Percentiles rank a stretch among this genome's conserved stretches.
phyloP scores from a whole-genome alignment of 1,284 basidiomycete genomes.

The Sanghuangporus sanghuang region DNA sequence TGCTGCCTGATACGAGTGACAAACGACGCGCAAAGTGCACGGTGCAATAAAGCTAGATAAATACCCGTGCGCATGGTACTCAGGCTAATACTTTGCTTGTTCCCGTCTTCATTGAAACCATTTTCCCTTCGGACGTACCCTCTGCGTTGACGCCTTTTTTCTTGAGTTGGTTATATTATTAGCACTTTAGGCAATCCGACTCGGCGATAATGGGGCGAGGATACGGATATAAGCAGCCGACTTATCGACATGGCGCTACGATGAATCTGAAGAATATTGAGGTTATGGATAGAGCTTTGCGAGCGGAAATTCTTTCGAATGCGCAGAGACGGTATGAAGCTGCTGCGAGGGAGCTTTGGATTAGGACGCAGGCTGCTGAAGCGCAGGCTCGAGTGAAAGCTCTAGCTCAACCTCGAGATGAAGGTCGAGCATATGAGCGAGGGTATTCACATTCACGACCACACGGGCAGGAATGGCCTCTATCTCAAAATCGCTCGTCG shows the following conservation, averaged over 20 bases:
- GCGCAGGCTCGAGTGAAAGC: background rate
- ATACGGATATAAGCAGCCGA: background rate
- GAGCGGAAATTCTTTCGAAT: background rate
- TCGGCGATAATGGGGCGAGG: background rate
- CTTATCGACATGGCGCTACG: background rate
- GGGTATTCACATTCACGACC: background rate
- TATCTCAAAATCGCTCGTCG: background rate
- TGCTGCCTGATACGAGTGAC: background rate
- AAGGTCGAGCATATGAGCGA: background rate
- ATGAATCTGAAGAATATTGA: background rate
- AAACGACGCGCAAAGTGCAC: background rate
- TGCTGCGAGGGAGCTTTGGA: background rate
- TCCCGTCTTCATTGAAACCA: background rate
- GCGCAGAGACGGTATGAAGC: background rate
- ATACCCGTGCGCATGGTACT: background rate
- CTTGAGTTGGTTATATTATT: background rate
- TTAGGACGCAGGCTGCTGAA: background rate
- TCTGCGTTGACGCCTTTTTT: background rate
- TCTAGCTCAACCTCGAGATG: background rate
- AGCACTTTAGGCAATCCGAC: background rate
- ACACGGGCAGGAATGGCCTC: background rate
- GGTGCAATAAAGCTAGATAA: background rate
- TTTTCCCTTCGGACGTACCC: background rate
- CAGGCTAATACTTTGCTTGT: background rate
- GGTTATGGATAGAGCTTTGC: background rate